These are phyloP conservation scores for Candida takata DNA, from an alignment of 805 yeast species.

Conservation along the genomic window DNA sequence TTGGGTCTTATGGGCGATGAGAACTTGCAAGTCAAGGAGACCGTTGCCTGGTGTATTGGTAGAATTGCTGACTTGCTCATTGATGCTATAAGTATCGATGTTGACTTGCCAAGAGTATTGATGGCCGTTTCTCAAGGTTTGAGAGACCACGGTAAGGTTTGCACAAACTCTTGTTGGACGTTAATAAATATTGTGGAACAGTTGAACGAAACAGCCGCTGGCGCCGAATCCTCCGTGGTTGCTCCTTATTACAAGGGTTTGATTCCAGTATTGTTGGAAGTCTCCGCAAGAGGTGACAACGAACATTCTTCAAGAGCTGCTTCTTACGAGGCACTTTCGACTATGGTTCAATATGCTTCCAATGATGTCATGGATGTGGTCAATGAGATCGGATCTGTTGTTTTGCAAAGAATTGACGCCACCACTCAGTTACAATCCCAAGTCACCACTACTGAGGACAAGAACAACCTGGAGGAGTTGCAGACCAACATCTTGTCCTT, in stretches of 20 bases:
- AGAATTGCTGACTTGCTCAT: conserved; percentile 85
- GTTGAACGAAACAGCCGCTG: conserved; percentile 45
- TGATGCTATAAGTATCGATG: conserved; percentile 61
- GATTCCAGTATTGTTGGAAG: conserved; percentile 61
- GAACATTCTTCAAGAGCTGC: conserved; percentile 88
- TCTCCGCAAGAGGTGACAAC: conserved; percentile 70
- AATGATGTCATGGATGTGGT: conserved; percentile 62
- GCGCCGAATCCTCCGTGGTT: conserved; percentile 47
- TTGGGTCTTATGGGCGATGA: conserved; percentile 67
- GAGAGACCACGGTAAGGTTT: conserved; percentile 84
- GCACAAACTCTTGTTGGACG: conserved; percentile 98
- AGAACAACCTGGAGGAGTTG: conserved; percentile 75
- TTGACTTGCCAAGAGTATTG: conserved; percentile 63
- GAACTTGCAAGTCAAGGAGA: conserved; percentile 82
- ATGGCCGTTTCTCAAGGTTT: conserved; percentile 75
- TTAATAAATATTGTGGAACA: conserved; percentile 88
- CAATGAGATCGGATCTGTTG: conserved; percentile 67
- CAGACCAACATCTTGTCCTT: conserved; percentile 51
- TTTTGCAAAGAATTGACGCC: conserved; percentile 62
- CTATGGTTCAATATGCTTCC: conserved; percentile 72
- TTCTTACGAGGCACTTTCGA: conserved; percentile 90
- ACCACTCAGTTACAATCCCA: conserved; percentile 58
- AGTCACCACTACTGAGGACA: conserved; percentile 60
- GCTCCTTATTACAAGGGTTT: conserved; percentile 67
- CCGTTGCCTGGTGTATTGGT: conserved; percentile 98